phyloP scores from a whole-genome alignment of 768 basidiomycete genomes.

The Termitomyces sp. region DNA sequence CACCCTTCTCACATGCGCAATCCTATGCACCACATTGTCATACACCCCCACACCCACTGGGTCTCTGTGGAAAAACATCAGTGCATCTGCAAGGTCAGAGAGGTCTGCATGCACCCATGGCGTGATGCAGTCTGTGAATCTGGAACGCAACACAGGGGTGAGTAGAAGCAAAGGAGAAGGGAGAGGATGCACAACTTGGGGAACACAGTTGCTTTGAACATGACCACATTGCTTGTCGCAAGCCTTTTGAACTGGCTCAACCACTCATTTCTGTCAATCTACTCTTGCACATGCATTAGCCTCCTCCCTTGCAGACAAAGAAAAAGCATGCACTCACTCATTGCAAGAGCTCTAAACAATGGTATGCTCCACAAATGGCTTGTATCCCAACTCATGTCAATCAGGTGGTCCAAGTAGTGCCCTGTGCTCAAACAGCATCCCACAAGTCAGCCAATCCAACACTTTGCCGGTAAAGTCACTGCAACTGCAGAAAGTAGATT shows the following conservation, averaged over 20 bases:
- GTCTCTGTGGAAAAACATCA: slow-evolving; percentile 67
- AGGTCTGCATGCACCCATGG: slow-evolving; percentile 68
- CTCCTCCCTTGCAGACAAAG: too few species aligned
- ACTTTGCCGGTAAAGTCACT: too few species aligned
- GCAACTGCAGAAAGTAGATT: too few species aligned
- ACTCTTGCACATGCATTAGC: background rate
- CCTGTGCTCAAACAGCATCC: too few species aligned
- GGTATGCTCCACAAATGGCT: too few species aligned
- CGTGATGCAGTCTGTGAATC: slow-evolving; percentile 46
- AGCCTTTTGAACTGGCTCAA: slow-evolving; percentile 58
- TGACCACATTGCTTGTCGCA: slow-evolving; percentile 48
- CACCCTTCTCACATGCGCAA: slow-evolving; percentile 46
- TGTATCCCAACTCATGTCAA: too few species aligned
- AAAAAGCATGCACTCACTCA: slow-evolving; percentile 32
- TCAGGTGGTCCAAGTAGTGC: too few species aligned
- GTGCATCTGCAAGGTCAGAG: slow-evolving; percentile 60
- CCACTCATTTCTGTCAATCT: slow-evolving; percentile 60
- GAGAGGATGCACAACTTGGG: too few species aligned
- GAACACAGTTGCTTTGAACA: slow-evolving; percentile 60
- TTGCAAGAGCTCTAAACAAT: too few species aligned
- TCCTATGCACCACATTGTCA: slow-evolving; percentile 49
- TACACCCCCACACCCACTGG: slow-evolving; percentile 46
- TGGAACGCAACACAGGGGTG: too few species aligned
- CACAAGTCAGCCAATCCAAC: too few species aligned
- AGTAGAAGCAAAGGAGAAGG: too few species aligned